phyloP scores from a whole-genome alignment of 257 asterid species.

The Fraxinus anomala region DNA sequence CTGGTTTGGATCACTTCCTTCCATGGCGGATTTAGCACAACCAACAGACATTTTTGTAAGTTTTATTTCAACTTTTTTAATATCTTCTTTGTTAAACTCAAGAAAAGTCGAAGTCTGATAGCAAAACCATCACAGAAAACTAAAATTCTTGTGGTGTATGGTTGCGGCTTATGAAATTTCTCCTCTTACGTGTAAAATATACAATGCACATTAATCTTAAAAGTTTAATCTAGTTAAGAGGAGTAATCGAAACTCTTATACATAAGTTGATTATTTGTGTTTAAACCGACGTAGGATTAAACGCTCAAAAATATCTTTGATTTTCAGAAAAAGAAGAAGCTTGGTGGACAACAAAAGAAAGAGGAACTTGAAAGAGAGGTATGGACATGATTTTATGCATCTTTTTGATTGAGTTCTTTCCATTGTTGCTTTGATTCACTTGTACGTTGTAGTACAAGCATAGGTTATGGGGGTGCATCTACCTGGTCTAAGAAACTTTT shows the following conservation, averaged over 20 bases:
- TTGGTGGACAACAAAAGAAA: slow-evolving; percentile 49
- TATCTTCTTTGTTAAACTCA: not conserved
- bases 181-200: too few relatives aligned
- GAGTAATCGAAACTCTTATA: too few relatives aligned
- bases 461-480: slow-evolving; percentile 27
- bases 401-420: not conserved
- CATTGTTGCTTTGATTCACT: not conserved
- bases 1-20: slow-evolving; percentile 26
- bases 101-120: not conserved
- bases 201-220: too few relatives aligned
- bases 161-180: too few relatives aligned
- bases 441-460: slow-evolving; percentile 22
- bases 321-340: slow-evolving; percentile 55
- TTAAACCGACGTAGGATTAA: not conserved
- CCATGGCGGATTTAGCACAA: slow-evolving; percentile 38
- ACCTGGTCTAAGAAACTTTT: not conserved
- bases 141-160: too few relatives aligned
- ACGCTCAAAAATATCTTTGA: not conserved
- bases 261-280: too few relatives aligned
- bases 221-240: too few relatives aligned
- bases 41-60: slow-evolving; percentile 44
- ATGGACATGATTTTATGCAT: slow-evolving; percentile 30
- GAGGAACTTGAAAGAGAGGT: slow-evolving; percentile 90
- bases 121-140: too few relatives aligned
- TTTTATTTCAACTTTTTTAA: not conserved